Evolutionary conservation across 441 rosid species (phyloP).

Genomic region (Geranium incanum): DNA sequence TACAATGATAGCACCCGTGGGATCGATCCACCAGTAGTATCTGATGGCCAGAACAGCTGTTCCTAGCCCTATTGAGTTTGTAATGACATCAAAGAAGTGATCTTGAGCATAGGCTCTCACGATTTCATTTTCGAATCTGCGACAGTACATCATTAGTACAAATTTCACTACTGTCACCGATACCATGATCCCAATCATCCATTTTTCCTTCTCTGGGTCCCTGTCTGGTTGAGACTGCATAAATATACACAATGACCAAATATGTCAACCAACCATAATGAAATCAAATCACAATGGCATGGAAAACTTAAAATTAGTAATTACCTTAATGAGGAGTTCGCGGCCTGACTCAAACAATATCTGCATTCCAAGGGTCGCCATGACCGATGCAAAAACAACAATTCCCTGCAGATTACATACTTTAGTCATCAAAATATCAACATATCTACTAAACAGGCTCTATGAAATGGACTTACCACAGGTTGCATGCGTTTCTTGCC

Average conservation of each 20-base stretch:
- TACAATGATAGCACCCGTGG: conserved; percentile 54
- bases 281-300: background rate
- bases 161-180: conserved; percentile 48
- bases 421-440: background rate
- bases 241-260: background rate
- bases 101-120: conserved; percentile 63
- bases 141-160: conserved; percentile 44
- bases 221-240: conserved; percentile 46
- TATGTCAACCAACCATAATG: background rate
- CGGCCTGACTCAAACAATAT: conserved; percentile 53
- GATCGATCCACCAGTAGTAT: conserved; percentile 70
- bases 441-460: background rate
- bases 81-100: conserved; percentile 63
- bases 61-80: conserved; percentile 54
- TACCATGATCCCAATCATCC: conserved; percentile 75
- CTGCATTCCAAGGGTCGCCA: conserved; percentile 72
- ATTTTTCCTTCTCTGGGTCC: conserved; percentile 45
- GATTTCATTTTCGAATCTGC: conserved; percentile 54
- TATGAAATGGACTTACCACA: conserved; percentile 29
- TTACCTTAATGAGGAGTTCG: conserved; percentile 43
- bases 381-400: conserved; percentile 67
- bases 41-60: conserved; percentile 52
- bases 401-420: conserved; percentile 39
- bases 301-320: background rate
- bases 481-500: conserved; percentile 69